Evolutionary conservation across 192 early-diverging fungal genomes (phyloP), one percentile per base, ranked within the genome.

Genomic region (Coemansia sp.): DNA sequence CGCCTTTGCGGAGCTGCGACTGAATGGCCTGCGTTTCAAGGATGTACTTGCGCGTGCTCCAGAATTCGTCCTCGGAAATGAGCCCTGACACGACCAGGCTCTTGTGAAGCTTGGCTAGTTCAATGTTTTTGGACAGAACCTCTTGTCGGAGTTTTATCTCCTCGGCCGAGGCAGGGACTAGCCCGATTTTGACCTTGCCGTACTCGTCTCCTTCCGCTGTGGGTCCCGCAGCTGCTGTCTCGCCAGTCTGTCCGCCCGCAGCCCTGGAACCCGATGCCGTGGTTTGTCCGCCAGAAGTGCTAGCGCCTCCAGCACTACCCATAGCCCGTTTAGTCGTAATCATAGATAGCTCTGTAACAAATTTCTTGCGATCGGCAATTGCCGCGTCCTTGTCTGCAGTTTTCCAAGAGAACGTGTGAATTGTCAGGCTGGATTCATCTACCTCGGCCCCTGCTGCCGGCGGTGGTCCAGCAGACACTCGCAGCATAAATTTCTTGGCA

Each of bases 21-120:
- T 80, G 80, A 19, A 82, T 84, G 1, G 80, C 78, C 53, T 93
- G 84, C 53, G 89, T 89, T 53, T 81, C 77, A 35, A 93, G 72
- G 27, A 90, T 60, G 48, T 90, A 70, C 65, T 74, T 70, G n/a
- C 89, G 76, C 36, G 81, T 85, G 45, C 85, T 83, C 95, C 95
- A 98, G 52, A 98, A 98, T 49, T 98, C 95, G 50, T 94, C 89
- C 62, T 98, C 95, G 5, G 78, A 68, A 3, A 97, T 76, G n/a
- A 84, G 73, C 19, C 85, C 85, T 0, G 81, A 68, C 7, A 89
- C 60, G 5, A 95, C 91, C 37, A 97, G 66, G 22, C 88, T 89
- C 55, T 73, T 77, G 70, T 93, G 90, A 8, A 95, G 70, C 32
- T 68, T 72, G 15, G 79, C 70, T 8, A 92, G 68, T 6, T 90